Evolutionary conservation across 352 stramenopile genomes (phyloP).

Genomic region (Phytopythium kandeliae): DNA sequence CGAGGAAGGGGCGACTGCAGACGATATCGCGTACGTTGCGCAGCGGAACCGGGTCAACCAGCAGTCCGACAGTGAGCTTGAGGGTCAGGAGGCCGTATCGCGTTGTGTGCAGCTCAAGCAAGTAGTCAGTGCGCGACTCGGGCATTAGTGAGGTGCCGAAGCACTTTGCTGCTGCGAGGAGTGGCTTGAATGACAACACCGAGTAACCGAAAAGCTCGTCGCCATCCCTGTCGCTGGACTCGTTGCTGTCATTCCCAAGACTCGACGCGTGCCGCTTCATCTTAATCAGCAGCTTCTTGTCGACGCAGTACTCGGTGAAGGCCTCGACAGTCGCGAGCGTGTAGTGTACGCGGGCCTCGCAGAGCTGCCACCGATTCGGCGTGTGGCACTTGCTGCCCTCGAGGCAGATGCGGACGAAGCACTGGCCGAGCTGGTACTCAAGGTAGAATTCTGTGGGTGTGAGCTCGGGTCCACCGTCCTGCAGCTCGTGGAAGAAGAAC

Average conservation of each 20-base stretch:
- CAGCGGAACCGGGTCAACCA: slow-evolving; percentile 56
- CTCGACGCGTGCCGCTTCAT: slow-evolving; percentile 27
- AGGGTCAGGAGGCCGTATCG: slow-evolving; percentile 55
- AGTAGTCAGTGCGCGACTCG: slow-evolving; percentile 52
- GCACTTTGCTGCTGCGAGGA: slow-evolving; percentile 52
- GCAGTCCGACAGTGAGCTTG: slow-evolving; percentile 65
- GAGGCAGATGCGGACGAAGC: slow-evolving; percentile 46
- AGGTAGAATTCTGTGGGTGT: slow-evolving; percentile 64
- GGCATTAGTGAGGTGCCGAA: slow-evolving; percentile 44
- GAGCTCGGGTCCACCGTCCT: slow-evolving; percentile 53
- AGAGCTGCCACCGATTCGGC: slow-evolving; percentile 78
- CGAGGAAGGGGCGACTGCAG: slow-evolving; percentile 36
- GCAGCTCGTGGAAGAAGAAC: slow-evolving; percentile 83
- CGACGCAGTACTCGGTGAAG: slow-evolving; percentile 60
- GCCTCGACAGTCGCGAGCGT: slow-evolving; percentile 52
- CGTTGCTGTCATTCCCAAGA: not conserved
- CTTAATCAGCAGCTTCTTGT: slow-evolving; percentile 65
- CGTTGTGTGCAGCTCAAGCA: slow-evolving; percentile 61
- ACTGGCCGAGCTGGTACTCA: slow-evolving; percentile 74
- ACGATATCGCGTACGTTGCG: slow-evolving; percentile 50
- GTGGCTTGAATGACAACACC: slow-evolving; percentile 42
- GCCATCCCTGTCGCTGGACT: slow-evolving; percentile 5
- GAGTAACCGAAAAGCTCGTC: slow-evolving; percentile 50
- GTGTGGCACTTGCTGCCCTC: slow-evolving; percentile 79
- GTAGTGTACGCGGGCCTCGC: slow-evolving; percentile 68